phyloP scores from a whole-genome alignment of 2,329 filamentous ascomycete genomes.

The Xylariaceae sp. region DNA sequence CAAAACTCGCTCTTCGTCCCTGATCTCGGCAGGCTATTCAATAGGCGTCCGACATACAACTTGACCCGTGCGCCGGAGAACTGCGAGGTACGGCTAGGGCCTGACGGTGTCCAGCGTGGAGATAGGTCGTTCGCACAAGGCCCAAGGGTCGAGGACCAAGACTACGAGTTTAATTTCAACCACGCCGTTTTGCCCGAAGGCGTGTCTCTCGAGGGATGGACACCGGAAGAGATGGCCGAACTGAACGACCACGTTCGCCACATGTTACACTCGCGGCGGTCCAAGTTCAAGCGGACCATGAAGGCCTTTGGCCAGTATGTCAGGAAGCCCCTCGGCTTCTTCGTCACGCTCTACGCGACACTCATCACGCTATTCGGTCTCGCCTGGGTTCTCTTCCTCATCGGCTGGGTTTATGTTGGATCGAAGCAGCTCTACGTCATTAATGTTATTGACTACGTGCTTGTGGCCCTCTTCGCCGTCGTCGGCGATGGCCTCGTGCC shows the following conservation, averaged over 20 bases:
- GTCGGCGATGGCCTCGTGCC: slow-evolving; percentile 67
- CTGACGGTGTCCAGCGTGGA: slow-evolving; percentile 1
- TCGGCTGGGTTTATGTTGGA: slow-evolving; percentile 83
- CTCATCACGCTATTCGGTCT: slow-evolving; percentile 80
- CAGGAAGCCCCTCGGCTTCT: slow-evolving; percentile 68
- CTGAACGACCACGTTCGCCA: slow-evolving; percentile 84
- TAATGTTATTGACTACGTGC: slow-evolving; percentile 64
- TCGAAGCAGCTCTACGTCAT: slow-evolving; percentile 63
- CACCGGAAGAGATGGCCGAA: slow-evolving; percentile 64
- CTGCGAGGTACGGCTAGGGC: not conserved
- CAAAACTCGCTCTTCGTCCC: slow-evolving; percentile 87
- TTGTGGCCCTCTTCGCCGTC: slow-evolving; percentile 65
- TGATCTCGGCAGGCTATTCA: slow-evolving; percentile 68
- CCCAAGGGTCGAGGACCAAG: slow-evolving; percentile 39
- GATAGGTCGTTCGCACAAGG: slow-evolving; percentile 20
- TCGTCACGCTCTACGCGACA: slow-evolving; percentile 77
- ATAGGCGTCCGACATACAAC: slow-evolving; percentile 73
- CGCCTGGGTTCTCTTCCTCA: slow-evolving; percentile 86
- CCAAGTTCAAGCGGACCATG: slow-evolving; percentile 72
- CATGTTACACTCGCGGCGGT: slow-evolving; percentile 76
- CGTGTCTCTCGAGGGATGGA: slow-evolving; percentile 68
- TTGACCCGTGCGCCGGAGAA: slow-evolving; percentile 46
- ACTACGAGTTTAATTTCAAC: slow-evolving; percentile 50
- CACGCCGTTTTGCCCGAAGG: slow-evolving; percentile 78
- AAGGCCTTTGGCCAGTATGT: slow-evolving; percentile 79